A percentile compares a stretch with the other conserved stretches of the same genome.
These are phyloP conservation scores for Butyriboletus loyo DNA, from an alignment of 768 basidiomycete genomes.

Conservation along the genomic window DNA sequence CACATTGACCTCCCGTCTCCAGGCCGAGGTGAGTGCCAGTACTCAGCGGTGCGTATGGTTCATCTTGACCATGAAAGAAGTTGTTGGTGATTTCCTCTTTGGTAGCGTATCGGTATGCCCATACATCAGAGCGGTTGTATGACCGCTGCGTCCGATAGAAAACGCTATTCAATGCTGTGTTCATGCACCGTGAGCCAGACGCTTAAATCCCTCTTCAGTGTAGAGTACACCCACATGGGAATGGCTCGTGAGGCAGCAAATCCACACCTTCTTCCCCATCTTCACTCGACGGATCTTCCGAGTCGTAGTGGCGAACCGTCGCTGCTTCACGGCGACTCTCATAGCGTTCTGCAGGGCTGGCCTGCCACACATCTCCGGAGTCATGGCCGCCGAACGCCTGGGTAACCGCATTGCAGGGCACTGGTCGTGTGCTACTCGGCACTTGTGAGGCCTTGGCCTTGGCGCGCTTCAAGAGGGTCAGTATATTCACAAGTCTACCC, in stretches of 20 bases:
- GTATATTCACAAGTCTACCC: not conserved
- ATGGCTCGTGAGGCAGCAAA: conserved; percentile 12
- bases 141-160: conserved; percentile 15
- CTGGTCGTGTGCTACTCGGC: not conserved
- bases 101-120: conserved; percentile 33
- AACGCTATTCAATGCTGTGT: conserved; percentile 17
- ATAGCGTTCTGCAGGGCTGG: not conserved
- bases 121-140: conserved; percentile 7
- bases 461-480: conserved; percentile 19
- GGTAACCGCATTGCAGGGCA: not conserved
- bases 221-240: conserved; percentile 19
- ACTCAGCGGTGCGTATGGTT: conserved; percentile 2
- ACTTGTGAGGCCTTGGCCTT: conserved; percentile 1
- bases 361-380: not conserved
- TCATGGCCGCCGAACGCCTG: not conserved
- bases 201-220: conserved; percentile 3
- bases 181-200: not conserved
- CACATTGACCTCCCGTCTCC: not conserved
- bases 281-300: conserved; percentile 11
- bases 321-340: not conserved
- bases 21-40: not conserved
- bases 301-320: not conserved
- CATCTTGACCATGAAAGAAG: conserved; percentile 20
- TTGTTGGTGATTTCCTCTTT: conserved; percentile 29
- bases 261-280: conserved; percentile 19